Evolutionary conservation across 805 yeast genomes (phyloP), one percentile per base, ranked within the genome.

Genomic region (Priceomyces carsonii): DNA sequence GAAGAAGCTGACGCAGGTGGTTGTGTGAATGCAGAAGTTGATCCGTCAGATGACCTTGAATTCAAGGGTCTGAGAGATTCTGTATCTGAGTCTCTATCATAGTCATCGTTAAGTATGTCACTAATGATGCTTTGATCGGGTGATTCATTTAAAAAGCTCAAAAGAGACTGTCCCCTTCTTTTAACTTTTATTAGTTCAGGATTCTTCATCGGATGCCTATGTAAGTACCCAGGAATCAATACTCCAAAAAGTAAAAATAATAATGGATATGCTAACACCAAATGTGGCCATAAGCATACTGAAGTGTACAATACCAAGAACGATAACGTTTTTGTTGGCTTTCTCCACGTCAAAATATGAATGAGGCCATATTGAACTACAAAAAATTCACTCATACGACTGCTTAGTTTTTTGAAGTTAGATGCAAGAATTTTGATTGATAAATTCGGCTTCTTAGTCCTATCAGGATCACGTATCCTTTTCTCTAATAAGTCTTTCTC

Each of bases 261-360:
- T 23, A 82, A 47, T 0, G 96, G 96, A 20, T 80, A 66, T 1
- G 79, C 69, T 24, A 84, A 57, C 8, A 86, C 63, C 32, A 84
- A 57, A 52, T 79, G 79, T 0, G 96, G 96, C 62, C 84, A 75
- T 22, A 82, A 57, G 48, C 93, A 84, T 1, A 81, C 63, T 40
- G 79, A 69, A 0, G 96, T 81, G 44, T 83, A 80, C 1, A 79
- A 42, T 4, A 82, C 62, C 35, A 87, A 58, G 15, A 66, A 53
- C 0, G 82, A 66, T 4, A 89, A 44, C 0, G 96, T 89, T 42
- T 78, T 73, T 0, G 85, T 67, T 0, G 95, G 90, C 18, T 71
- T 67, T 40, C 79, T 76, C 97, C 97, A 90, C 4, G 85, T 75
- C 16, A 86, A 39, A 1, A 85, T 52, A 32, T 78, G 75, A 5